These are phyloP conservation scores for Populus euphratica DNA, from an alignment of 345 rosid species.

Conservation along the genomic window DNA sequence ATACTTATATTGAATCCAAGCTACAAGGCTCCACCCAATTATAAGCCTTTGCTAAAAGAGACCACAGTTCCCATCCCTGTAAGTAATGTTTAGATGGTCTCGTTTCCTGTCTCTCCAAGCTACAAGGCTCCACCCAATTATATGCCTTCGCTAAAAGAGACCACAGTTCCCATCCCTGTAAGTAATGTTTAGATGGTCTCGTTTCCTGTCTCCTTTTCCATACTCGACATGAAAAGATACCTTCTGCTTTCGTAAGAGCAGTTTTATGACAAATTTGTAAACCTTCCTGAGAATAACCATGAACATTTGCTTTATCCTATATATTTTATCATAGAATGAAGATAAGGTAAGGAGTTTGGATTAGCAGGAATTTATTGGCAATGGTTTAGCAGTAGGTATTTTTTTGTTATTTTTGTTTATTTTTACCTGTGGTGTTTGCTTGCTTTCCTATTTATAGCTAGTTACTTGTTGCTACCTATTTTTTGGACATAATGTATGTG, in stretches of 20 bases:
- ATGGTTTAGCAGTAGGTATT: background rate
- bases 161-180: slow-evolving; percentile 75
- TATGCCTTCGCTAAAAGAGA: slow-evolving; percentile 76
- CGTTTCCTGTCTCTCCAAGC: slow-evolving; percentile 32
- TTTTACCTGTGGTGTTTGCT: background rate
- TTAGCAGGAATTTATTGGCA: background rate
- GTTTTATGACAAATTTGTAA: background rate
- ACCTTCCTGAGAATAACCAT: background rate
- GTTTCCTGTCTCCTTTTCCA: background rate
- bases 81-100: slow-evolving; percentile 28
- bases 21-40: slow-evolving; percentile 78
- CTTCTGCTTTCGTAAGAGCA: background rate
- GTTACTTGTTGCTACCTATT: too few species aligned
- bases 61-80: slow-evolving; percentile 76
- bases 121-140: slow-evolving; percentile 83
- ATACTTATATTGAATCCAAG: slow-evolving; percentile 75
- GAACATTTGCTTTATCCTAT: background rate
- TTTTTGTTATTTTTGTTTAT: background rate
- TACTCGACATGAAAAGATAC: background rate
- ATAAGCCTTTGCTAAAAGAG: slow-evolving; percentile 78
- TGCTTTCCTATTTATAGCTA: background rate
- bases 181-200: slow-evolving; percentile 23
- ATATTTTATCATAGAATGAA: background rate
- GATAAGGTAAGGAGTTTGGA: background rate
- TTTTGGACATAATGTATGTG: background rate